Conservation (phyloP, 495 filamentous ascomycete genomes). For the Penicillium egyptiacum region DNA sequence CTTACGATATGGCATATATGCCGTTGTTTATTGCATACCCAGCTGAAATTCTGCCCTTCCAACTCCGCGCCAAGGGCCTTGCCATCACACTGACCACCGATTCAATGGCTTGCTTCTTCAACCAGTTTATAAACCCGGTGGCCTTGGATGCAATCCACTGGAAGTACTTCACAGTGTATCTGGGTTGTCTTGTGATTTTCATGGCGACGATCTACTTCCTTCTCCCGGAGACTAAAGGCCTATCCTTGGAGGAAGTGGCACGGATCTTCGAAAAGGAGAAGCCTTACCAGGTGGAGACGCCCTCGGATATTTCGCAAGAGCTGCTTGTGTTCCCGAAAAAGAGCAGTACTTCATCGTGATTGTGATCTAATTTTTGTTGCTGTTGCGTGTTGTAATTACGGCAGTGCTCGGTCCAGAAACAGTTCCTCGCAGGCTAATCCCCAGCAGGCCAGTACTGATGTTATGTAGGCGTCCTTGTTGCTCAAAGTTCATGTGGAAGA, state of each 20-base stretch:
- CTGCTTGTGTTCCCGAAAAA: slow-evolving; percentile 5
- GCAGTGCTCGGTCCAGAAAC: slow-evolving; percentile 13
- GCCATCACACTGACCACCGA: slow-evolving; percentile 60
- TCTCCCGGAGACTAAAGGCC: slow-evolving; percentile 63
- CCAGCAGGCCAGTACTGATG: slow-evolving; percentile 7
- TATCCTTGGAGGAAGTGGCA: slow-evolving; percentile 61
- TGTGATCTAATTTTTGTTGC: slow-evolving; percentile 3
- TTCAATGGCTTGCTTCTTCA: slow-evolving; percentile 55
- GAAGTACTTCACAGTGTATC: slow-evolving; percentile 60
- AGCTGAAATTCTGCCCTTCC: slow-evolving; percentile 65
- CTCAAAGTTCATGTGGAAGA: slow-evolving; percentile 7
- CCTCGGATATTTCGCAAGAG: slow-evolving; percentile 8
- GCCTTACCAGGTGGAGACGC: slow-evolving; percentile 4
- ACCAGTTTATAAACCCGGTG: slow-evolving; percentile 57
- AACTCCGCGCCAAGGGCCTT: slow-evolving; percentile 67
- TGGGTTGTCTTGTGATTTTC: slow-evolving; percentile 54
- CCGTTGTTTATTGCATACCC: slow-evolving; percentile 62
- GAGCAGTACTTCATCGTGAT: slow-evolving; percentile 10
- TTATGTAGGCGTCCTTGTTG: slow-evolving; percentile 9
- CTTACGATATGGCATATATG: slow-evolving; percentile 61
- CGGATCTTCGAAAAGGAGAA: slow-evolving; percentile 50
- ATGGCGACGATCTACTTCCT: slow-evolving; percentile 58
- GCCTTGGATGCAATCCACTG: slow-evolving; percentile 47
- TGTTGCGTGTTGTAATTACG: slow-evolving; percentile 20
- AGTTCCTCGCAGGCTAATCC: slow-evolving; percentile 6